A percentile compares a stretch with the other conserved stretches of the same genome.
Evolutionary conservation across 495 filamentous ascomycete species (phyloP).

Genomic region (Jackrogersella multiformis): DNA sequence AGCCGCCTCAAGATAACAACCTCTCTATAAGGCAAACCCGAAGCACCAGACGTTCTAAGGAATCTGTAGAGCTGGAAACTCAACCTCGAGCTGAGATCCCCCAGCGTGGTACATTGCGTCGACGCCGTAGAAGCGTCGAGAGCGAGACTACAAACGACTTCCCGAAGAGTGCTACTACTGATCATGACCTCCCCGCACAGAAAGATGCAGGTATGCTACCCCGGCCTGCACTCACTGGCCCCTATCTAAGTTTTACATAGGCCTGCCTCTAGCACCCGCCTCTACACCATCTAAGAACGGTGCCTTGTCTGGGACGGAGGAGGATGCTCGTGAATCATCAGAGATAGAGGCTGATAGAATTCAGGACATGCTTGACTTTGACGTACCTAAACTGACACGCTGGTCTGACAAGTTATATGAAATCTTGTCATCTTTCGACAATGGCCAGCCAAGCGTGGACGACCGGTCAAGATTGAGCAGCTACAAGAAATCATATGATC

Average conservation of each 20-base stretch:
- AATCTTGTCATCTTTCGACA: conserved; percentile 20
- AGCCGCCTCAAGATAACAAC: conserved; percentile 6
- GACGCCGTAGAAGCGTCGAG: conserved; percentile 30
- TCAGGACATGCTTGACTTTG: conserved; percentile 44
- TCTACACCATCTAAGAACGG: neutral
- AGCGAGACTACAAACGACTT: conserved; percentile 34
- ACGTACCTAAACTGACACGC: conserved; percentile 42
- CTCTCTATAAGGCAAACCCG: conserved; percentile 35
- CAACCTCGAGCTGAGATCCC: conserved; percentile 10
- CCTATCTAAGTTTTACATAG: conserved; percentile 18
- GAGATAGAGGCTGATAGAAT: conserved; percentile 36
- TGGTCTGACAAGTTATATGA: conserved; percentile 37
- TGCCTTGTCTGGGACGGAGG: conserved; percentile 1
- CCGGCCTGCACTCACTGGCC: neutral
- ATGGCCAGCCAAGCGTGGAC: conserved; percentile 12
- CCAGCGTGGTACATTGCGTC: conserved; percentile 32
- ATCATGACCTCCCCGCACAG: conserved; percentile 8
- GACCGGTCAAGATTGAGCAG: conserved; percentile 17
- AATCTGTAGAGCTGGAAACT: conserved; percentile 16
- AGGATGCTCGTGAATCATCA: conserved; percentile 7
- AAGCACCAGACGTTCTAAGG: conserved; percentile 27
- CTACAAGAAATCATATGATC: conserved; percentile 21
- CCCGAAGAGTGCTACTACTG: conserved; percentile 19
- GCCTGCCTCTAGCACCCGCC: neutral
- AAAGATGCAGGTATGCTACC: conserved; percentile 26